phyloP scores from a whole-genome alignment of 805 yeast genomes.

The Hanseniaspora jakobsenii region DNA sequence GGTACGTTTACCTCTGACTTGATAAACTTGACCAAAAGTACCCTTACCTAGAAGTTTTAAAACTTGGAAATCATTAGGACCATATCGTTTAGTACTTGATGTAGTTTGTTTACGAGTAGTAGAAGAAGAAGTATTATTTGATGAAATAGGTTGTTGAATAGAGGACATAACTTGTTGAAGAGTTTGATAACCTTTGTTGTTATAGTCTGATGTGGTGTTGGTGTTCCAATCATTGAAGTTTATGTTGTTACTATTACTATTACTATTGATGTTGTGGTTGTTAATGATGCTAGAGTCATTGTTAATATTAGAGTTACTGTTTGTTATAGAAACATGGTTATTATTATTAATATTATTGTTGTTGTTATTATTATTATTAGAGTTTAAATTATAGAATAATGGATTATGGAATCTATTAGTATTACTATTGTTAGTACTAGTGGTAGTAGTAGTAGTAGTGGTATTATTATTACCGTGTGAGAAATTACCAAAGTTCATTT shows the following conservation, averaged over 20 bases:
- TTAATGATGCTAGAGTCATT: too few relatives aligned
- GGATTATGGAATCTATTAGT: conserved; percentile 13
- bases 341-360: too few relatives aligned
- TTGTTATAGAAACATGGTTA: too few relatives aligned
- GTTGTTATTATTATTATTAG: conserved; percentile 4
- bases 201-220: conserved; percentile 6
- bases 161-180: conserved; percentile 13
- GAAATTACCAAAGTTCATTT: background rate
- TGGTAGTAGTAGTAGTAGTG: too few relatives aligned
- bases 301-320: too few relatives aligned
- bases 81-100: conserved; percentile 32
- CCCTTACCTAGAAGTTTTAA: conserved; percentile 87
- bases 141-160: conserved; percentile 3
- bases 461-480: background rate
- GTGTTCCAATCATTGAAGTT: background rate
- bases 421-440: background rate
- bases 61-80: conserved; percentile 91
- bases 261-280: too few relatives aligned
- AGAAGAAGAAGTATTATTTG: background rate
- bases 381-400: conserved; percentile 6
- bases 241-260: conserved; percentile 3
- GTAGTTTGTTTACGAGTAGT: background rate
- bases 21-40: conserved; percentile 95
- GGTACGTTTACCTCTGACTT: conserved; percentile 83
- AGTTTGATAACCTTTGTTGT: conserved; percentile 14